These are phyloP conservation scores for Cyclocybe cylindracea DNA, from an alignment of 768 basidiomycete species.

Conservation along the genomic window DNA sequence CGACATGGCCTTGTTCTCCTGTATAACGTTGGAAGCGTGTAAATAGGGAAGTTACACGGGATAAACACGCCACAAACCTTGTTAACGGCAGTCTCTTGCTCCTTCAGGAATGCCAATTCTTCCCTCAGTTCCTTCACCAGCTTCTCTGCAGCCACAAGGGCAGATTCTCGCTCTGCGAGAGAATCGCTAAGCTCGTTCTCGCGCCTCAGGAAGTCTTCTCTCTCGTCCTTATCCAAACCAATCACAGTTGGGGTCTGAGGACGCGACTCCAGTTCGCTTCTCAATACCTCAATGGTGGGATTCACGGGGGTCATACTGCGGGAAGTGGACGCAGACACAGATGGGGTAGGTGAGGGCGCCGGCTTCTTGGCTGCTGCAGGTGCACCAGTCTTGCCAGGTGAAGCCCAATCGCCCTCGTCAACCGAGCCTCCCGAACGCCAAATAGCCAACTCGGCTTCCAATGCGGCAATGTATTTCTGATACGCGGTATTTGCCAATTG, in stretches of 20 bases:
- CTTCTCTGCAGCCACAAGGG: slow-evolving; percentile 79
- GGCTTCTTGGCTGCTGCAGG: slow-evolving; percentile 63
- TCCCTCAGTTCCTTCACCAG: slow-evolving; percentile 85
- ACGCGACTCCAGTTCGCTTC: slow-evolving; percentile 74
- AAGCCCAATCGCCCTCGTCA: slow-evolving; percentile 81
- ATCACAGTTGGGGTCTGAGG: slow-evolving; percentile 92
- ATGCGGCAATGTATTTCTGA: slow-evolving; percentile 82
- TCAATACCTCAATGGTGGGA: slow-evolving; percentile 69
- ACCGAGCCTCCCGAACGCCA: slow-evolving; percentile 91
- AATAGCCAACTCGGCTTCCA: slow-evolving; percentile 87
- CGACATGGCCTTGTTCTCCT: slow-evolving; percentile 96
- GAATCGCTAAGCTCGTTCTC: slow-evolving; percentile 97
- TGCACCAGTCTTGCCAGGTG: slow-evolving; percentile 59
- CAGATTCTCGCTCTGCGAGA: slow-evolving; percentile 89
- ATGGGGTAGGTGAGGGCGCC: slow-evolving; percentile 63
- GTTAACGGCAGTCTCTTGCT: slow-evolving; percentile 79
- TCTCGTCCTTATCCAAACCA: slow-evolving; percentile 91
- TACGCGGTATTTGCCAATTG: slow-evolving; percentile 82
- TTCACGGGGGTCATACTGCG: slow-evolving; percentile 74
- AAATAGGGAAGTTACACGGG: not conserved
- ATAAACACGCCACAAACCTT: slow-evolving; percentile 47
- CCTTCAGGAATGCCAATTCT: slow-evolving; percentile 87
- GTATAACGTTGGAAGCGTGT: slow-evolving; percentile 5
- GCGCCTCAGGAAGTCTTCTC: slow-evolving; percentile 93
- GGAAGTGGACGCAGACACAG: slow-evolving; percentile 50